Evolutionary conservation across 2,329 filamentous ascomycete species (phyloP).

Genomic region (Beauveria bassiana): DNA sequence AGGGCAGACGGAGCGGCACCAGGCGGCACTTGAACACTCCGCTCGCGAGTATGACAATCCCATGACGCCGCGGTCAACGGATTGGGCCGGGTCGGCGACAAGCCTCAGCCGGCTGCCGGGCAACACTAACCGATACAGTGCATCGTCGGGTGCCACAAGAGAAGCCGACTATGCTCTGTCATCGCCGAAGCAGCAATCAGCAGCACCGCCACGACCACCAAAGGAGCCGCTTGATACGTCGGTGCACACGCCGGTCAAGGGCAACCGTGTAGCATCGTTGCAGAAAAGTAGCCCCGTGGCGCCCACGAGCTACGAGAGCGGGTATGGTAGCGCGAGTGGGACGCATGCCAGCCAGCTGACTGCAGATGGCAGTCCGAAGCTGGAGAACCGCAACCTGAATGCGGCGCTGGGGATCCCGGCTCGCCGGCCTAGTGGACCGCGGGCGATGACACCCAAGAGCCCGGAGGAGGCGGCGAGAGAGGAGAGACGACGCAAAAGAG

Average conservation of each 20-base stretch:
- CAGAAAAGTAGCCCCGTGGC: slow-evolving; percentile 48
- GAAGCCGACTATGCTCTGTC: slow-evolving; percentile 38
- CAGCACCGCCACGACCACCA: slow-evolving; percentile 49
- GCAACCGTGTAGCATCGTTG: slow-evolving; percentile 41
- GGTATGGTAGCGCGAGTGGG: slow-evolving; percentile 41
- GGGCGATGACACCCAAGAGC: slow-evolving; percentile 54
- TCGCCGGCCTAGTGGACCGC: slow-evolving; percentile 48
- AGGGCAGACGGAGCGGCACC: slow-evolving; percentile 66
- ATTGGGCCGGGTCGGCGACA: slow-evolving; percentile 55
- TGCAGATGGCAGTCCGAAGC: slow-evolving; percentile 40
- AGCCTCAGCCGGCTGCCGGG: slow-evolving; percentile 47
- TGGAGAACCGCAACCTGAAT: slow-evolving; percentile 51
- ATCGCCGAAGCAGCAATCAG: slow-evolving; percentile 29
- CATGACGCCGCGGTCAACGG: slow-evolving; percentile 51
- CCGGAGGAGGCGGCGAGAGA: slow-evolving; percentile 37
- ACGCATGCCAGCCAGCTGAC: slow-evolving; percentile 43
- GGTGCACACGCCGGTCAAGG: slow-evolving; percentile 37
- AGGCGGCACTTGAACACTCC: slow-evolving; percentile 64
- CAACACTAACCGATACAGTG: slow-evolving; percentile 40
- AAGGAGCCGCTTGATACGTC: slow-evolving; percentile 51
- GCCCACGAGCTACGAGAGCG: slow-evolving; percentile 48
- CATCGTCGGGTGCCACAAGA: slow-evolving; percentile 26
- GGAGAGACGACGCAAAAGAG: slow-evolving; percentile 49
- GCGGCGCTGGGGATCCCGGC: slow-evolving; percentile 43
- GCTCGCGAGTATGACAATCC: slow-evolving; percentile 59